These are phyloP conservation scores for Salix caprea DNA, from an alignment of 345 rosid species.

Conservation along the genomic window DNA sequence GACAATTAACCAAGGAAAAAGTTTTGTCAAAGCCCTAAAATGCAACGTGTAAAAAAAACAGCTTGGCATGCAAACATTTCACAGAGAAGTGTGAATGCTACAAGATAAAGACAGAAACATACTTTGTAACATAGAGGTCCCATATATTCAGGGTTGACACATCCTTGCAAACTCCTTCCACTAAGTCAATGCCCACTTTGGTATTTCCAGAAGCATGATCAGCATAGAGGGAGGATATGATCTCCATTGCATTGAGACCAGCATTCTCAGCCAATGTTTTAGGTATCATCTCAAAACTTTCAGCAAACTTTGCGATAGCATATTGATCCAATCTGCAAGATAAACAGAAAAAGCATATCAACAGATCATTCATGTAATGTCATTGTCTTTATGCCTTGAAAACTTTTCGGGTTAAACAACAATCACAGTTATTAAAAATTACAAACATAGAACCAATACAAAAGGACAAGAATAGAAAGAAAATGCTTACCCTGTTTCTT, in stretches of 20 bases:
- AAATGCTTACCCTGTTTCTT: conserved; percentile 73
- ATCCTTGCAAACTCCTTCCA: conserved; percentile 74
- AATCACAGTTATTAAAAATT: background rate
- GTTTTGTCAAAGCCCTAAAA: background rate
- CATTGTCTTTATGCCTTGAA: background rate
- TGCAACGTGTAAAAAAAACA: background rate
- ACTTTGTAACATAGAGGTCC: conserved; percentile 95
- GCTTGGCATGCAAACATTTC: background rate
- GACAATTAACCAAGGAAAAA: background rate
- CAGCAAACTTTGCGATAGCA: conserved; percentile 91
- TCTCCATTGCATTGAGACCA: conserved; percentile 93
- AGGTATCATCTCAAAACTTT: conserved; percentile 96
- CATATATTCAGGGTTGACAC: conserved; percentile 57
- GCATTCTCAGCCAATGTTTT: conserved; percentile 90
- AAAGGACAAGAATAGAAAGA: background rate
- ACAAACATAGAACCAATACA: background rate
- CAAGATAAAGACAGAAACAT: conserved; percentile 17
- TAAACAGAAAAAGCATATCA: conserved; percentile 1
- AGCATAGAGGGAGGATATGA: conserved; percentile 82
- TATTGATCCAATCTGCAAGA: conserved; percentile 86
- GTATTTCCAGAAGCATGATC: conserved; percentile 86
- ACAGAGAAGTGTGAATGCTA: background rate
- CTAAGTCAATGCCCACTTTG: conserved; percentile 88
- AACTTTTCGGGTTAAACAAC: background rate
- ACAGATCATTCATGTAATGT: background rate